Evolutionary conservation across 371 early-diverging fungal genomes (phyloP), one percentile per base, ranked within the genome.

Genomic region (Mucor velutinosus): DNA sequence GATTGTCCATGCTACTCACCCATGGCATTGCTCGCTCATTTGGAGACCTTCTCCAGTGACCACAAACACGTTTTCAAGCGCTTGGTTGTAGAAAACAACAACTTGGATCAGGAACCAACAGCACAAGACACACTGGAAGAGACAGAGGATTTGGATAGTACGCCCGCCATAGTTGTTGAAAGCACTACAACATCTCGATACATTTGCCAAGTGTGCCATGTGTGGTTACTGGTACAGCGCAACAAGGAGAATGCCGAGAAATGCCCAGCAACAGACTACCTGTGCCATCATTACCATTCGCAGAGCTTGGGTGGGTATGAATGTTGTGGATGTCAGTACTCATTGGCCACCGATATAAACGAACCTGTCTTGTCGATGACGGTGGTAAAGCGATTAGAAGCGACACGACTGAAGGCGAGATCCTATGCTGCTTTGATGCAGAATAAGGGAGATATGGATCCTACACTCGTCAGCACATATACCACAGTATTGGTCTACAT

Each of bases 211-310:
- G 7, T 37, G 11, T 73, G 73, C 56, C 73, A 73, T 39, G 23
- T 56, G 25, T 73, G 69, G 73, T 60, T 73, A 12, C 32, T 19
- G 1, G 41, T 71, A 12, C 39, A 33, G 6, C 58, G 45, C 21
- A 69, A 55, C 25, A 30, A 3, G 1, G 15, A 15, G 6, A 21
- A 51, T 17, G 23, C 33, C 33, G 39, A 41, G 15, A 25, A n/a
- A 15, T 74, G 75, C 65, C 23, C 65, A 0, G 69, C 59, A 2
- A 29, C 47, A 12, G 64, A 60, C 23, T 74, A 74, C 32, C 55
- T 43, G 30, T 74, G 78, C 10, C 81, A 80, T 61, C 81, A 80
- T 39, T 76, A 62, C n/a, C 80, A 80, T 61, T 60, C 62, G 15
- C 45, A 61, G 15, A 47, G 55, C 8, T 21, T 53, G 12, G 58